Evolutionary conservation across 805 yeast species (phyloP).

Genomic region (Candida peoriensis): DNA sequence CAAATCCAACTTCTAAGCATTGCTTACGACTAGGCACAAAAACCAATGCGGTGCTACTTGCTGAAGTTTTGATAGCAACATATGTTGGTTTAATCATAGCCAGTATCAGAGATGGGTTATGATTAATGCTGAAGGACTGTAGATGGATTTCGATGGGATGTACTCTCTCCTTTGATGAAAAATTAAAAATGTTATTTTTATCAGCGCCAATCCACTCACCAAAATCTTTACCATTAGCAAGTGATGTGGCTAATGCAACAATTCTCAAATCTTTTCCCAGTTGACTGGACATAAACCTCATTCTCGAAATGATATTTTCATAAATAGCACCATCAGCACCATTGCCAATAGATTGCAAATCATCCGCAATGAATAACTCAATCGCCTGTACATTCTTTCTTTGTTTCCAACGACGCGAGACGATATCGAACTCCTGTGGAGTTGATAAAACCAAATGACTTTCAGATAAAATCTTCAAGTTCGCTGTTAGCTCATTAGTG

Average conservation of each 20-base stretch:
- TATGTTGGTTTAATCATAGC: conserved; percentile 48
- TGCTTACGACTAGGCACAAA: conserved; percentile 55
- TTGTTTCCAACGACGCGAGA: conserved; percentile 81
- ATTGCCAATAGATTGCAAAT: conserved; percentile 59
- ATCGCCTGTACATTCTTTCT: conserved; percentile 64
- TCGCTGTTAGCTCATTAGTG: conserved; percentile 45
- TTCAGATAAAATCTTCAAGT: conserved; percentile 48
- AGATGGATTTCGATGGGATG: conserved; percentile 54
- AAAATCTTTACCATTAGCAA: conserved; percentile 71
- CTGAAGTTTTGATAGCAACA: conserved; percentile 31
- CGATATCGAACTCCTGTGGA: conserved; percentile 67
- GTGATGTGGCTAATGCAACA: conserved; percentile 63
- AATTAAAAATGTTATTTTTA: conserved; percentile 60
- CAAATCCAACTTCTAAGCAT: conserved; percentile 47
- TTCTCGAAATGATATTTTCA: conserved; percentile 66
- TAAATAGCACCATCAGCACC: conserved; percentile 56
- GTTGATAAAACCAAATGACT: conserved; percentile 73
- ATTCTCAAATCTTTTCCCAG: conserved; percentile 54
- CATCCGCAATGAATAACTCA: conserved; percentile 68
- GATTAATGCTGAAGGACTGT: conserved; percentile 41
- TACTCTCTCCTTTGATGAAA: conserved; percentile 56
- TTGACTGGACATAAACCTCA: conserved; percentile 65
- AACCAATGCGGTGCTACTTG: conserved; percentile 36
- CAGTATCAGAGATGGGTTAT: conserved; percentile 46
- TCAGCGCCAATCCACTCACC: conserved; percentile 83